Base-by-base conservation (phyloP, 2,329 filamentous ascomycete genomes). In the Ophiostoma montium region DNA sequence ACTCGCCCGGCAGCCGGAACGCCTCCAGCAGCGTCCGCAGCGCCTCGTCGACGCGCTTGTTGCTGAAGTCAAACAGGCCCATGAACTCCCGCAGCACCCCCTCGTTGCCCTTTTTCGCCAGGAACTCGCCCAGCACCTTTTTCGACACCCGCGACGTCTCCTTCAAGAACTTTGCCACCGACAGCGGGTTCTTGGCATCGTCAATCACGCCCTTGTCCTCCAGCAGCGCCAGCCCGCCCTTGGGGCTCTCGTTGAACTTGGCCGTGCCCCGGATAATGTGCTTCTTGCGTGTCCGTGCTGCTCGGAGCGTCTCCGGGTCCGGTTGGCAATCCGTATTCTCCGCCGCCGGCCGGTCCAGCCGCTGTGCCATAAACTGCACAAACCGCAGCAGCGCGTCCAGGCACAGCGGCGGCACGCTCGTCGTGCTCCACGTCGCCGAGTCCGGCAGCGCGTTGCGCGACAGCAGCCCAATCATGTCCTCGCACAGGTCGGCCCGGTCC, bases 361-460 rank as follows among this genome's bases (percentile, higher is more conserved):
- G 78, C 61, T 95, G 88, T 1, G 87, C 84, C 55, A 98, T 83
- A 56, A 87, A 95, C 60, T 95, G 89, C 32, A 98, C 78, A 58
- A 89, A 96, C 15, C 87, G 82, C 21, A 98, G 71, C 11, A 98
- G 70, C 10, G 92, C 88, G 66, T 98, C 92, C 19, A 98, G 71
- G 59, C 92, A 98, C 3, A 98, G 70, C 1, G 92, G 92, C 15
- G 92, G 92, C 1, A 98, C 94, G 61, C 94, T 98, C 5, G 90
- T 95, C 11, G 92, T 98, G 63, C 94, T 98, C 92, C 92, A 98
- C 6, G 89, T 95, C 6, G 90, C 92, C 9, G 92, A 95, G 63
- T 98, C 92, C 1, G 92, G 94, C 55, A 98, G 84, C 2, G 92
- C 92, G 62, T 95, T 98, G 51, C 92, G 78, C 18, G 92, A 90